Conservation (phyloP, 345 rosid species). For the Eucalyptus melliodora region DNA sequence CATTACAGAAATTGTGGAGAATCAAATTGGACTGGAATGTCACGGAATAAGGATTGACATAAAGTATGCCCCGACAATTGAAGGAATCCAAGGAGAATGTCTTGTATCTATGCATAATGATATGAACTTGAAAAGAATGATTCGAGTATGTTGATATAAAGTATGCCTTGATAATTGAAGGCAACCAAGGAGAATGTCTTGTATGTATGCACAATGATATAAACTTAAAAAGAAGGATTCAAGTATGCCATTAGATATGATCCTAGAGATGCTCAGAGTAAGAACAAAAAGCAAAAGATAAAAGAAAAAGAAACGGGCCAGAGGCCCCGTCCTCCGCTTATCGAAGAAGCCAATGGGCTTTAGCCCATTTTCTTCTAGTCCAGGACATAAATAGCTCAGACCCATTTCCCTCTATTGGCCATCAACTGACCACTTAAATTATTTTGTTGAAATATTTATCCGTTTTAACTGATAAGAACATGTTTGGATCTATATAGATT, state of each 20-base stretch:
- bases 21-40: neutral
- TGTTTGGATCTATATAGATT: neutral
- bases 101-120: neutral
- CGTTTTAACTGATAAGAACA: neutral
- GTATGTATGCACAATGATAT: neutral
- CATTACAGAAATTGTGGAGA: neutral
- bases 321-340: neutral
- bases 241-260: neutral
- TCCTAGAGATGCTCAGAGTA: neutral
- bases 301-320: neutral
- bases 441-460: neutral
- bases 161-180: neutral
- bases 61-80: neutral
- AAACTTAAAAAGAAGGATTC: neutral
- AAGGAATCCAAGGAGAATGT: neutral
- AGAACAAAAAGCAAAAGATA: neutral
- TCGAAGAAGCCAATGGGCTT: neutral
- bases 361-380: neutral
- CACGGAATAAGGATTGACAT: neutral
- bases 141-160: neutral
- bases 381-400: neutral
- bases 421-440: neutral
- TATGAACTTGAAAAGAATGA: neutral
- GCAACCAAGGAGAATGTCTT: neutral
- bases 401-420: neutral